phyloP scores from a whole-genome alignment of 257 asterid genomes.

The Parsonsia alboflavescens region DNA sequence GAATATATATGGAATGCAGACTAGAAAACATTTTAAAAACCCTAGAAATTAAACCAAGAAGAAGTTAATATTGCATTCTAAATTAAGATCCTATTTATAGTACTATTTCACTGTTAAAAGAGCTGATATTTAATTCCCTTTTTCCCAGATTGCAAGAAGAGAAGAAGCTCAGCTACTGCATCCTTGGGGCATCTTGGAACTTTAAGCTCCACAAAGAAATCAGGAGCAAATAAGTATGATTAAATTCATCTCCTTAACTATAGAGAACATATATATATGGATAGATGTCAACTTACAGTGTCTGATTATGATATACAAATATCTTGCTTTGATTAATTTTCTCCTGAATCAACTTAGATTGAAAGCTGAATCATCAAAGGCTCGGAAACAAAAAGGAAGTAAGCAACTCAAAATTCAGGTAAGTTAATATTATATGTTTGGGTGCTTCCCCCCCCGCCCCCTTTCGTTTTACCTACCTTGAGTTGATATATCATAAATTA shows the following conservation, averaged over 20 bases:
- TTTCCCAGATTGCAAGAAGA: not conserved
- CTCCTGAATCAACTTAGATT: not conserved
- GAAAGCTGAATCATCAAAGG: not conserved
- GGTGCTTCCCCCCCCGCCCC: too few relatives aligned
- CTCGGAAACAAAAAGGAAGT: not conserved
- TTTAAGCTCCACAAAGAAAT: not conserved
- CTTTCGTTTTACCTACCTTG: too few relatives aligned
- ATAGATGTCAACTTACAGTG: too few relatives aligned
- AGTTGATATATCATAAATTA: too few relatives aligned
- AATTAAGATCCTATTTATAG: too few relatives aligned
- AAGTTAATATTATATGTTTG: not conserved
- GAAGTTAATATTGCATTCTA: too few relatives aligned
- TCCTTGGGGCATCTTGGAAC: not conserved
- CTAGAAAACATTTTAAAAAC: too few relatives aligned
- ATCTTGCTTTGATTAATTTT: not conserved
- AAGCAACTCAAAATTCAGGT: not conserved
- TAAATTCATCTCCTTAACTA: not conserved
- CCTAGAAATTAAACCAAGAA: not conserved
- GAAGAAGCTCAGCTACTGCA: not conserved
- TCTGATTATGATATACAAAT: not conserved
- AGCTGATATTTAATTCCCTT: not conserved
- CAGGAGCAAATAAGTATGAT: not conserved
- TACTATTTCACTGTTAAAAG: not conserved
- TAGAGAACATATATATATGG: too few relatives aligned
- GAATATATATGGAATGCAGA: too few relatives aligned